Conservation (phyloP, 345 rosid genomes). For the Arabidopsis suecica region DNA sequence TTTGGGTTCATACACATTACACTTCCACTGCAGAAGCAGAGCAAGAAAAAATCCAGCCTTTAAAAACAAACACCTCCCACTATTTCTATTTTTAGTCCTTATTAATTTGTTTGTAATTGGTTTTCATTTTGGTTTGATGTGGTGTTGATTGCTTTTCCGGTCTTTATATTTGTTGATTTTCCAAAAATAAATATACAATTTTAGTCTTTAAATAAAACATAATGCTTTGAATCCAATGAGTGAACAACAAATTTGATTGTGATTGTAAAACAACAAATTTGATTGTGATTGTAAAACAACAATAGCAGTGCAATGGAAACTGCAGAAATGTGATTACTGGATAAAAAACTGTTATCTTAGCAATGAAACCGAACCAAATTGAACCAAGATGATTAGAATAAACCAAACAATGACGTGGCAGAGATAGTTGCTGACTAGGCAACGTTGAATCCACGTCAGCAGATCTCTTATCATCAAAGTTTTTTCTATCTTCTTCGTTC, state of each 20-base stretch:
- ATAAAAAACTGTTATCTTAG: too few relatives aligned
- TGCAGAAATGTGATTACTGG: too few relatives aligned
- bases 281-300: neutral
- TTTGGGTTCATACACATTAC: constrained; percentile 90
- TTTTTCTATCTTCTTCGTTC: constrained; percentile 19
- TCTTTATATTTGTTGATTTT: constrained; percentile 7
- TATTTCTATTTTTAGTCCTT: neutral
- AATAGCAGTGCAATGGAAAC: too few relatives aligned
- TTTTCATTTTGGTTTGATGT: constrained; percentile 29
- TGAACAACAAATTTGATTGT: neutral
- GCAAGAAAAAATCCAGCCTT: constrained; percentile 64
- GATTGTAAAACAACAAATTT: neutral
- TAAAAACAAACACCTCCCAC: constrained; percentile 27
- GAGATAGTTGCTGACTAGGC: constrained; percentile 23
- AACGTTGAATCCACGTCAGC: constrained; percentile 37
- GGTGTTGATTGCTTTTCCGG: constrained; percentile 23
- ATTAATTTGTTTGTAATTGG: constrained; percentile 32
- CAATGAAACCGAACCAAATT: neutral
- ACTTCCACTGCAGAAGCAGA: constrained; percentile 72
- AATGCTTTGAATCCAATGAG: neutral
- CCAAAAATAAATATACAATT: neutral
- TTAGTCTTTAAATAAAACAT: constrained; percentile 14
- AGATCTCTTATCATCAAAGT: constrained; percentile 46
- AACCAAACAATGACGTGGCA: constrained; percentile 33
- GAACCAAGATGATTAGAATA: neutral